These are phyloP conservation scores for Arthrobotrys iridis DNA, from an alignment of 2,329 filamentous ascomycete genomes.

Conservation along the genomic window DNA sequence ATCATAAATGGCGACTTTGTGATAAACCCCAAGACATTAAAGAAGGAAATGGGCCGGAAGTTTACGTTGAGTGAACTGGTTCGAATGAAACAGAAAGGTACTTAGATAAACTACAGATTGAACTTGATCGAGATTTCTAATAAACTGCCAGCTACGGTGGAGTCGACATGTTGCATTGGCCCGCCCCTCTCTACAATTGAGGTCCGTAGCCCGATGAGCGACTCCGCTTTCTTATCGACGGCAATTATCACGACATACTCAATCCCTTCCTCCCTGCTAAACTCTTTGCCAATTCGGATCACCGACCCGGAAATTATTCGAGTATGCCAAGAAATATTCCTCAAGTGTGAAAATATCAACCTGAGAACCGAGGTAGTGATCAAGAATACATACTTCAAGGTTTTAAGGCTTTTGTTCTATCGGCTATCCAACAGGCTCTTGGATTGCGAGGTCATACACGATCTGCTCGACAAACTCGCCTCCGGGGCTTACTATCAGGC, in stretches of 20 bases:
- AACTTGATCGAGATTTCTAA: too few species aligned
- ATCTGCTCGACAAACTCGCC: background rate
- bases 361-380: background rate
- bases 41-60: background rate
- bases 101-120: too few species aligned
- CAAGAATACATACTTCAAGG: slow-evolving; percentile 8
- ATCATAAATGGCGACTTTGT: background rate
- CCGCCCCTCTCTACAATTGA: background rate
- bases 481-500: background rate
- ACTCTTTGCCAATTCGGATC: background rate
- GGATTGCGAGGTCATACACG: background rate
- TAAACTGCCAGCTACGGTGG: too few species aligned
- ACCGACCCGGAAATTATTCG: background rate
- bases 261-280: background rate
- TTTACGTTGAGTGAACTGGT: slow-evolving; percentile 7
- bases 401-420: background rate
- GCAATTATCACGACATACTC: background rate
- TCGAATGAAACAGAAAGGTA: background rate
- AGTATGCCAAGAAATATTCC: background rate
- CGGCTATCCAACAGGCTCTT: background rate
- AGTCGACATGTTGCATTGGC: too few species aligned
- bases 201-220: slow-evolving; percentile 1
- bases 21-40: background rate
- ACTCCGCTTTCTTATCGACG: background rate
- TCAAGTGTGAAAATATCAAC: background rate